phyloP scores from a whole-genome alignment of 2,329 filamentous ascomycete genomes.

The Chrysoporthe austroafricana region DNA sequence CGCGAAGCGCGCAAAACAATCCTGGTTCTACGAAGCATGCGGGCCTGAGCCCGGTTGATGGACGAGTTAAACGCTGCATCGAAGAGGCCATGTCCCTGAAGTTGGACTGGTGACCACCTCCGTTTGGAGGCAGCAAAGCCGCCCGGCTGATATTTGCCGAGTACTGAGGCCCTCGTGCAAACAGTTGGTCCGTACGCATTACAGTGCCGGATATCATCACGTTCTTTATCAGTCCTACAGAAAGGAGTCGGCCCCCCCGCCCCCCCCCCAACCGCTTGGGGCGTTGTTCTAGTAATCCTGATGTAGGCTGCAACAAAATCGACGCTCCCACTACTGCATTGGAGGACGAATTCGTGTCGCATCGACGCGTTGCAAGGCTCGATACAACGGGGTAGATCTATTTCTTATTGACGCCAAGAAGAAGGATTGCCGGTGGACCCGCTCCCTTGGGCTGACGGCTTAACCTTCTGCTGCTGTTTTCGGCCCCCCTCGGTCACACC shows the following conservation, averaged over 20 bases:
- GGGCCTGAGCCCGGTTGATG: neutral
- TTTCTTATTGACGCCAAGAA: constrained; percentile 1
- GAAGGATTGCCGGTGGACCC: constrained; percentile 3
- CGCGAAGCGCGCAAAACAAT: constrained; percentile 3
- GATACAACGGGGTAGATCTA: neutral
- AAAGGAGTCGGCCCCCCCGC: neutral
- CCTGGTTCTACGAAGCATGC: neutral
- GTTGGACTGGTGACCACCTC: neutral
- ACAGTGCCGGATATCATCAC: neutral
- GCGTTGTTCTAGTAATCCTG: neutral
- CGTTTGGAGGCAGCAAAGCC: neutral
- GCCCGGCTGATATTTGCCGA: neutral
- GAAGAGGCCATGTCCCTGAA: neutral
- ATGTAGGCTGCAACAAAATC: neutral
- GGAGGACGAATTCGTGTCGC: neutral
- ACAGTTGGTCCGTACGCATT: neutral
- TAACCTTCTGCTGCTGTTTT: neutral
- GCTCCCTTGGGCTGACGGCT: constrained; percentile 9
- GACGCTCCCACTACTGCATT: neutral
- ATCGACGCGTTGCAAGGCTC: constrained; percentile 2
- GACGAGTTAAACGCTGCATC: constrained; percentile 1
- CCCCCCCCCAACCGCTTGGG: neutral
- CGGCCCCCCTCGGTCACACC: neutral
- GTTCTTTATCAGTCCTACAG: constrained; percentile 10
- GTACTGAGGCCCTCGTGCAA: neutral